Base-by-base conservation (phyloP, 495 filamentous ascomycete genomes). In the Penicillium argentinense region DNA sequence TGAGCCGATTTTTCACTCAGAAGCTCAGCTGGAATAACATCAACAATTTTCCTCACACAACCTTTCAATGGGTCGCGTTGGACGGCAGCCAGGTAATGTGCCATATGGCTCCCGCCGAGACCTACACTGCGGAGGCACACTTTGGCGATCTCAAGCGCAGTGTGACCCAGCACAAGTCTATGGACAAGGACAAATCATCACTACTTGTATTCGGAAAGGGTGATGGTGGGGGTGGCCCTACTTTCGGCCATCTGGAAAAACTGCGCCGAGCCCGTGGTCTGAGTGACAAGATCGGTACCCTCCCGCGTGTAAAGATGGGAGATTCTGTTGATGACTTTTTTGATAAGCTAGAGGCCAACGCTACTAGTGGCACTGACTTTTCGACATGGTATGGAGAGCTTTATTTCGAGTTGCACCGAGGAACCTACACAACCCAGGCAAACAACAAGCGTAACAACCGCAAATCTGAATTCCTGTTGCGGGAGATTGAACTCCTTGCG, bases 11-110 rank as follows among this genome's bases (percentile, higher is more conserved):
- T 73, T 88, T 98, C 53, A 98, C 93, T 1, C 93, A 98, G 68
- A 98, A 98, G 69, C 78, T 98, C 27, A 87, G 83, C 63, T 89
- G 85, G 85, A 98, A 98, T 67, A 97, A 97, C 66, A 97, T 98
- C 75, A 97, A 98, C 72, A 95, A 87, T 47, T 98, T 98, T 69
- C 93, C 93, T 1, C 93, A 97, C 55, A 97, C 92, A 1, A 97
- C 93, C 1, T 98, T 98, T 75, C 93, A 93, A 58, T 98, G 93
- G 93, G 91, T 98, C 14, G 75, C 89, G 2, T 80, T 96, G 19
- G 93, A 98, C 61, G 91, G 92, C 13, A 95, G 87, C 49, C 93
- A 98, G 58, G 93, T 98, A 32, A 77, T 98, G 40, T 97, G 92
- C 66, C 93, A 98, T 63, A 98, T 98, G 93, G 76, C 89, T 13